Percentiles rank a stretch among this genome's conserved stretches.
Conservation (phyloP, 495 filamentous ascomycete genomes). For the Tuber indicum region DNA sequence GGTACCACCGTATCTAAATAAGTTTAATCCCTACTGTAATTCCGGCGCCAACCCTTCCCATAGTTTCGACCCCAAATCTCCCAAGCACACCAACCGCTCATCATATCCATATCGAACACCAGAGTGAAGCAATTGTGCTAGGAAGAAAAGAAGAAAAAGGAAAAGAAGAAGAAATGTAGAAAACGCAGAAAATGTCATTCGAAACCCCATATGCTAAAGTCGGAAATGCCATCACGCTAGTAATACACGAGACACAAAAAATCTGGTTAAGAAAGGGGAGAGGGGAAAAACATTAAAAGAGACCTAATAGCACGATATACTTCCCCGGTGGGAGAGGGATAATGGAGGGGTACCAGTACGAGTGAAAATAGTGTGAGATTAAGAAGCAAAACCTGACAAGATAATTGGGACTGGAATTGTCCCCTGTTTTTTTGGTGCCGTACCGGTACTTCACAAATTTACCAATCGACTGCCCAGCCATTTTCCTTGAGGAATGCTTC, state of each 20-base stretch:
- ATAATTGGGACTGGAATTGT: neutral
- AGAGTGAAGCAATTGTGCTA: neutral
- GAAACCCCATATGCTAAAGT: neutral
- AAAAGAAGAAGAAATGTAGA: neutral
- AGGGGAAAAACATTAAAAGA: neutral
- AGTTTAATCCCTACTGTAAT: no score
- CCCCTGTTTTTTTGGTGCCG: neutral
- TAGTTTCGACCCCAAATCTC: neutral
- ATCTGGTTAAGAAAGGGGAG: neutral
- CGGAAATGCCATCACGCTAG: neutral
- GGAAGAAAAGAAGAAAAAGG: neutral
- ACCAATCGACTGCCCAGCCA: constrained; percentile 94
- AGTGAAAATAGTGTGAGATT: neutral
- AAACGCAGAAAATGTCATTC: neutral
- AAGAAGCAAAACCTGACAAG: neutral
- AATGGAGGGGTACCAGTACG: neutral
- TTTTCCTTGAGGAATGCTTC: constrained; percentile 77
- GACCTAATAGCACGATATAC: neutral
- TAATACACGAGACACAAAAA: neutral
- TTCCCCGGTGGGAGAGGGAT: neutral
- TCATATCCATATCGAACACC: neutral
- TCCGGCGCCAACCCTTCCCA: neutral
- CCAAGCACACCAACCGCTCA: neutral
- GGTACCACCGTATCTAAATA: neutral
- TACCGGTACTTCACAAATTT: constrained; percentile 14